These are phyloP conservation scores for Russula emetica DNA, from an alignment of 768 basidiomycete genomes.

Conservation along the genomic window DNA sequence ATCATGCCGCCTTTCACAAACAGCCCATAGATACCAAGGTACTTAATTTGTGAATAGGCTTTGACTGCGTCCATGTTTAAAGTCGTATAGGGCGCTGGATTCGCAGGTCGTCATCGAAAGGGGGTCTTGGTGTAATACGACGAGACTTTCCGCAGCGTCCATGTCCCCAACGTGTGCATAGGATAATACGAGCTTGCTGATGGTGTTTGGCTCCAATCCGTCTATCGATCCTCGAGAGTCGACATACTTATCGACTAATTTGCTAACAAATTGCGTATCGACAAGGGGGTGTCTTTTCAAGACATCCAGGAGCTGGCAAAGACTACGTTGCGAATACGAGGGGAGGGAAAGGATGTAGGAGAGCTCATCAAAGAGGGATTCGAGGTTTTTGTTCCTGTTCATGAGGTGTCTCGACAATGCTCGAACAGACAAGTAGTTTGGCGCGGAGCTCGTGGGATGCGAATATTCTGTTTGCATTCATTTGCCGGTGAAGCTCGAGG, in stretches of 20 bases:
- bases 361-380: constrained; percentile 26
- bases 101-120: constrained; percentile 25
- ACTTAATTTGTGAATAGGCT: no score
- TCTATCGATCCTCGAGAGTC: no score
- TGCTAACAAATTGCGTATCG: no score
- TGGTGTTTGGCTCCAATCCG: constrained; percentile 22
- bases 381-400: constrained; percentile 24
- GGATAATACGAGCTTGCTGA: constrained; percentile 28
- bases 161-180: constrained; percentile 37
- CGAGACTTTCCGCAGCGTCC: constrained; percentile 33
- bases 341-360: constrained; percentile 26
- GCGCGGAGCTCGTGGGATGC: constrained; percentile 39
- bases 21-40: no score
- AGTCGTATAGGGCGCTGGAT: constrained; percentile 36
- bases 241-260: no score
- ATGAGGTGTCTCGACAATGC: constrained; percentile 30
- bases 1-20: no score
- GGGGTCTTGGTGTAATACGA: constrained; percentile 25
- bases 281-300: no score
- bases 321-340: no score
- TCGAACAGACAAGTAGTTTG: constrained; percentile 38
- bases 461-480: constrained; percentile 42
- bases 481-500: constrained; percentile 39
- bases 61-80: no score
- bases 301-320: no score